phyloP scores from a whole-genome alignment of 2,329 filamentous ascomycete species.

The Tolypocladium amazonense region DNA sequence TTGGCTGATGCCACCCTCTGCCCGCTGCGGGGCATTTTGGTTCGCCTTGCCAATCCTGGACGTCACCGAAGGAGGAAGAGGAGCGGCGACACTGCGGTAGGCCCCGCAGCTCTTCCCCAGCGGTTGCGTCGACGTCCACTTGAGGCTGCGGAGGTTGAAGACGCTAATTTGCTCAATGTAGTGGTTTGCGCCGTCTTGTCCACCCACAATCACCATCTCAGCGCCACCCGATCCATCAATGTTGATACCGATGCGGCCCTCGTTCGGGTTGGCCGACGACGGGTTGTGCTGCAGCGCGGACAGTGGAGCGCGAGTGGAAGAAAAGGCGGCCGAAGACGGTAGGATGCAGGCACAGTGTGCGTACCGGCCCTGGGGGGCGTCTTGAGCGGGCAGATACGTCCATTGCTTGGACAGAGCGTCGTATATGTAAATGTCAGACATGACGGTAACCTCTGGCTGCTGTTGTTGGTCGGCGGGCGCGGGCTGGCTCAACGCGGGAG shows the following conservation, averaged over 20 bases:
- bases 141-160: slow-evolving; percentile 88
- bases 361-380: slow-evolving; percentile 86
- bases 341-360: slow-evolving; percentile 92
- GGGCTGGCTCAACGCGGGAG: slow-evolving; percentile 52
- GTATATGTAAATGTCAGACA: slow-evolving; percentile 96
- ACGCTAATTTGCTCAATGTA: slow-evolving; percentile 99
- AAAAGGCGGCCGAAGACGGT: slow-evolving; percentile 78
- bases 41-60: slow-evolving; percentile 56
- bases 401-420: slow-evolving; percentile 75
- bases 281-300: slow-evolving; percentile 88
- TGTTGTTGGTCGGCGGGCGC: slow-evolving; percentile 43
- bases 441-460: slow-evolving; percentile 82
- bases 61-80: slow-evolving; percentile 57
- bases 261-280: slow-evolving; percentile 69
- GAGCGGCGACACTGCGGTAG: slow-evolving; percentile 89
- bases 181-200: slow-evolving; percentile 94
- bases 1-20: slow-evolving; percentile 37
- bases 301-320: slow-evolving; percentile 71
- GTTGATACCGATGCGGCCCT: slow-evolving; percentile 76
- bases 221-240: slow-evolving; percentile 87
- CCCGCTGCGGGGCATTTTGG: slow-evolving; percentile 25
- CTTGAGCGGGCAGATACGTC: slow-evolving; percentile 71
- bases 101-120: slow-evolving; percentile 90
- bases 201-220: slow-evolving; percentile 94
- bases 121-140: slow-evolving; percentile 85